phyloP scores from a whole-genome alignment of 257 asterid species.

The Primulina tabacum region DNA sequence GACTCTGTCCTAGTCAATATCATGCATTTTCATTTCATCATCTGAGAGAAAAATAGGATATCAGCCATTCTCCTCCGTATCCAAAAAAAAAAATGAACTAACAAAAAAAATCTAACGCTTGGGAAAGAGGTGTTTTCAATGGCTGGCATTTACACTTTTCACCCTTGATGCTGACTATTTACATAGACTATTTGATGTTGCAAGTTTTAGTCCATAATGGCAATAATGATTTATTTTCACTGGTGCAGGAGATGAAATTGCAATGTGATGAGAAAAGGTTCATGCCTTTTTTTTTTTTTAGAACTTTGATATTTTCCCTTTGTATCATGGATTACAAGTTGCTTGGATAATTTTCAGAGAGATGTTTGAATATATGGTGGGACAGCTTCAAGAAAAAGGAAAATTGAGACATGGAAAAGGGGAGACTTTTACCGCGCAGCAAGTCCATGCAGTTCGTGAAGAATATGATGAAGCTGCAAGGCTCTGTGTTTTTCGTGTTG shows the following conservation, averaged over 20 bases:
- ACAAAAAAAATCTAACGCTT: not conserved
- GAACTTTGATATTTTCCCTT: constrained; percentile 9
- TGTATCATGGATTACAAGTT: constrained; percentile 19
- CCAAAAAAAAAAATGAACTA: too few relatives aligned
- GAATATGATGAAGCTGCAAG: constrained; percentile 84
- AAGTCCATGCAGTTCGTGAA: constrained; percentile 72
- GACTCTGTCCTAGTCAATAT: not conserved
- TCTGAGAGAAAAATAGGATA: not conserved
- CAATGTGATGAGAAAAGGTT: constrained; percentile 95
- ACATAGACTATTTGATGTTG: constrained; percentile 1
- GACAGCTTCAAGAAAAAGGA: constrained; percentile 62
- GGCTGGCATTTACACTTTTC: not conserved
- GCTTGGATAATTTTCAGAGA: constrained; percentile 50
- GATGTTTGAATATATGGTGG: constrained; percentile 74
- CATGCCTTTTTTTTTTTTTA: constrained; percentile 4
- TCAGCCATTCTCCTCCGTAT: not conserved
- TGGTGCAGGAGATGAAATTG: constrained; percentile 91
- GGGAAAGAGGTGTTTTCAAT: not conserved
- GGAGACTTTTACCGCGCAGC: constrained; percentile 66
- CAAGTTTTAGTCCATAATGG: constrained; percentile 14
- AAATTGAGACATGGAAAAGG: constrained; percentile 77
- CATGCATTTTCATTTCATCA: not conserved
- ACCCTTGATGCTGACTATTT: not conserved
- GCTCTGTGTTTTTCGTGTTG: constrained; percentile 84
- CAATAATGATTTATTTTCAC: constrained; percentile 26